Conservation (phyloP, 805 yeast species). For the Monosporozyma aquatica region DNA sequence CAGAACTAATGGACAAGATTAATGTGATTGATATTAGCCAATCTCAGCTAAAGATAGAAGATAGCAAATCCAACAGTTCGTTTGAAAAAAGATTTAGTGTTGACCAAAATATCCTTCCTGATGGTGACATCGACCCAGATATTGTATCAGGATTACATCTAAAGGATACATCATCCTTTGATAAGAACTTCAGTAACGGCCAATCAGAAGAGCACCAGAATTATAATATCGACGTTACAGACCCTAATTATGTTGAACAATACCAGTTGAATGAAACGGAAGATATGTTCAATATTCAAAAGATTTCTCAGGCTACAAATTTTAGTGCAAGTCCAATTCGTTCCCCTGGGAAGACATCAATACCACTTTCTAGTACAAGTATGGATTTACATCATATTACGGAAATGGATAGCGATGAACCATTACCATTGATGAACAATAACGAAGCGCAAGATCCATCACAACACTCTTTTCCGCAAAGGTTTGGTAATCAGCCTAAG, state of each 20-base stretch:
- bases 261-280: conserved; percentile 24
- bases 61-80: background rate
- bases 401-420: background rate
- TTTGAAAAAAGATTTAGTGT: background rate
- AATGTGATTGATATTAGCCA: conserved; percentile 13
- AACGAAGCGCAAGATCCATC: background rate
- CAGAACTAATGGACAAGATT: conserved; percentile 17
- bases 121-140: conserved; percentile 4
- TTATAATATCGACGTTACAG: conserved; percentile 18
- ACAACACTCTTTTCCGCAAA: background rate
- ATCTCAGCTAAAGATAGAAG: background rate
- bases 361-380: background rate
- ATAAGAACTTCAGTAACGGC: background rate
- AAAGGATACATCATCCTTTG: background rate
- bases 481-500: background rate
- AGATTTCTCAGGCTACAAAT: background rate
- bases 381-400: conserved; percentile 1
- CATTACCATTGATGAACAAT: background rate
- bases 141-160: background rate
- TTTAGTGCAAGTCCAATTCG: background rate
- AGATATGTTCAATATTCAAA: conserved; percentile 10
- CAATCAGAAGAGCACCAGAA: background rate
- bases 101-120: background rate
- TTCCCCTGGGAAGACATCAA: background rate
- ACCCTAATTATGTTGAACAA: conserved; percentile 26